Conservation (phyloP, 345 rosid genomes). For the Eucalyptus brandiana region DNA sequence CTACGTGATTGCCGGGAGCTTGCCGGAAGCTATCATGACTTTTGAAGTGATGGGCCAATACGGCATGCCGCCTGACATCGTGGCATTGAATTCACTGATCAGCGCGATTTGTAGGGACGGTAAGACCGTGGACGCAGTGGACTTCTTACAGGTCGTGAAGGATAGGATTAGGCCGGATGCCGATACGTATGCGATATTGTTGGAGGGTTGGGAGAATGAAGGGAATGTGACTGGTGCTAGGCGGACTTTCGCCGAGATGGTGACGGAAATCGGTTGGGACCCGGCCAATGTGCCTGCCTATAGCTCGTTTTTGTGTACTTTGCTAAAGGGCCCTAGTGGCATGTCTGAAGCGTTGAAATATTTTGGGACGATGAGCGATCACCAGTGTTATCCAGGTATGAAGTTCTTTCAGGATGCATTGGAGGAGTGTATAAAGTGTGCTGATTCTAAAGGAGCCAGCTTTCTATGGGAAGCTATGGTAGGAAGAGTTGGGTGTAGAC, state of each 20-base stretch:
- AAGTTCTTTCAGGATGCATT: slow-evolving; percentile 24
- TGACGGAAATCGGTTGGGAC: slow-evolving; percentile 43
- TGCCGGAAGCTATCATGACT: slow-evolving; percentile 27
- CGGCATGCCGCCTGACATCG: slow-evolving; percentile 19
- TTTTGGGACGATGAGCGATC: slow-evolving; percentile 12
- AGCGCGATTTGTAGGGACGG: slow-evolving; percentile 63
- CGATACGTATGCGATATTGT: slow-evolving; percentile 40
- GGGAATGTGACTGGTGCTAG: slow-evolving; percentile 11
- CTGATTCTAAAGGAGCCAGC: slow-evolving; percentile 20
- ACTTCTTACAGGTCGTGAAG: slow-evolving; percentile 21
- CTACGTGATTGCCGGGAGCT: slow-evolving; percentile 21
- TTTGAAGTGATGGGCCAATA: slow-evolving; percentile 51
- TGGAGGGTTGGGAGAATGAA: slow-evolving; percentile 63
- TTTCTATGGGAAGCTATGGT: slow-evolving; percentile 35
- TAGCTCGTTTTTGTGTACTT: slow-evolving; percentile 27
- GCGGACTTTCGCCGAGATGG: slow-evolving; percentile 30
- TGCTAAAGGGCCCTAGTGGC: slow-evolving; percentile 28
- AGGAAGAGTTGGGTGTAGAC: slow-evolving; percentile 15
- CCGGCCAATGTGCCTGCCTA: slow-evolving; percentile 41
- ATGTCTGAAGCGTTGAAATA: slow-evolving; percentile 16
- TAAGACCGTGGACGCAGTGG: slow-evolving; percentile 15
- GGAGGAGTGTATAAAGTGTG: slow-evolving; percentile 3
- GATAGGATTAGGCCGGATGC: slow-evolving; percentile 25
- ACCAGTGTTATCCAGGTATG: slow-evolving; percentile 30
- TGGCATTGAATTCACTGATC: slow-evolving; percentile 45